A percentile compares a stretch with the other conserved stretches of the same genome.
Conservation (phyloP, 2,329 filamentous ascomycete genomes). For the Epichloe scottii region DNA sequence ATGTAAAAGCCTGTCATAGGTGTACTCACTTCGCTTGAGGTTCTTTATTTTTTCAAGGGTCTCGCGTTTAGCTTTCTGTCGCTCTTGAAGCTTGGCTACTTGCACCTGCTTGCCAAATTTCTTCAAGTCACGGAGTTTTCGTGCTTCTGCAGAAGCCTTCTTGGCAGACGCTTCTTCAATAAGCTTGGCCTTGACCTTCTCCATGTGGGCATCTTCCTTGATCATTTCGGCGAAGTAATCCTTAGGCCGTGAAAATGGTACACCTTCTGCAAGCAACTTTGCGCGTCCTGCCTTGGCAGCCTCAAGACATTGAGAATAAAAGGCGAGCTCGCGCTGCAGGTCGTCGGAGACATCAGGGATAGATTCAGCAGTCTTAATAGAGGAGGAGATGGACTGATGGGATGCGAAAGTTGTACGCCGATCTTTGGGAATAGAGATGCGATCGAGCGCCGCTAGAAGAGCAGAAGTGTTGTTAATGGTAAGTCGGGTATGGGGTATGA, state of each 20-base stretch:
- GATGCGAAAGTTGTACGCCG: slow-evolving; percentile 65
- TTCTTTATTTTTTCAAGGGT: slow-evolving; percentile 92
- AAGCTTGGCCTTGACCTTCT: slow-evolving; percentile 85
- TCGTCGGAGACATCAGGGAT: slow-evolving; percentile 85
- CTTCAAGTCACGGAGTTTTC: slow-evolving; percentile 88
- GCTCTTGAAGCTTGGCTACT: slow-evolving; percentile 88
- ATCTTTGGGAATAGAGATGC: slow-evolving; percentile 56
- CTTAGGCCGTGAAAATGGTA: slow-evolving; percentile 74
- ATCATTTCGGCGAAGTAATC: slow-evolving; percentile 99
- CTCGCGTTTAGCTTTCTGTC: slow-evolving; percentile 81
- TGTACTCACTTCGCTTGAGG: slow-evolving; percentile 76
- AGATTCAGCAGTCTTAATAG: slow-evolving; percentile 47
- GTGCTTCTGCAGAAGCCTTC: slow-evolving; percentile 83
- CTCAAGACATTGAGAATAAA: slow-evolving; percentile 80
- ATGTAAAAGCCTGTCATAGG: background rate
- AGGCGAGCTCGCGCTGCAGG: slow-evolving; percentile 79
- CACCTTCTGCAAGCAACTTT: slow-evolving; percentile 68
- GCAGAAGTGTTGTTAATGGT: slow-evolving; percentile 96
- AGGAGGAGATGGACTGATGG: slow-evolving; percentile 65
- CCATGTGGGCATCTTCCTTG: slow-evolving; percentile 97
- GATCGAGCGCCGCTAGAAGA: slow-evolving; percentile 65
- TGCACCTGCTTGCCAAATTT: slow-evolving; percentile 99
- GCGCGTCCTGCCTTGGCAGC: slow-evolving; percentile 61
- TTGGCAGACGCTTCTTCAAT: slow-evolving; percentile 84
- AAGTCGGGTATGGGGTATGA: slow-evolving; percentile 80